Base-by-base conservation (phyloP, 352 stramenopile species). In the Phytophthora sansomeana region DNA sequence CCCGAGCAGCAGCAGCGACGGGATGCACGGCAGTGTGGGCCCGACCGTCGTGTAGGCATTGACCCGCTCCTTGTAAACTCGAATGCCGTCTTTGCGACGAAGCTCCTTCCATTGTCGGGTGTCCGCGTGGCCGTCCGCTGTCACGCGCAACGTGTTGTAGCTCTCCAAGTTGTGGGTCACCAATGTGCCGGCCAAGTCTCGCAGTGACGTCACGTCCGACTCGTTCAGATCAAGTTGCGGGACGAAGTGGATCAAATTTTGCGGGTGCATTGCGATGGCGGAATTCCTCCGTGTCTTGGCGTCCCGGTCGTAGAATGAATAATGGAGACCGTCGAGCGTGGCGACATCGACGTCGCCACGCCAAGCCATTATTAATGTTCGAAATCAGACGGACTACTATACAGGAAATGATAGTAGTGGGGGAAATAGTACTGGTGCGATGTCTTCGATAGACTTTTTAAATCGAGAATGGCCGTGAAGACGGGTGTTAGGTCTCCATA, bases 121-220 rank as follows among this genome's bases (percentile, higher is more conserved):
- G 49, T 80, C 68, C 1, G 49, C 57, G 29, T 66, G 43, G 24
- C 63, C 62, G 46, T 79, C 63, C 1, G 33, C 2, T 8, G 63
- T 51, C 16, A 69, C 24, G 1, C 19, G 19, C 30, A 77, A 21
- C 30, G 63, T 39, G 8, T 54, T 58, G 59, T 66, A 75, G 42
- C 68, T 72, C 46, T 71, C 59, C 5, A 80, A 28, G 48, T 70
- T 80, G 55, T 75, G 68, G 11, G 50, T 49, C 39, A 75, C 68
- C 4, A 80, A 54, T n/a, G 63, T 77, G 24, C 44, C 55, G 24
- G 64, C 46, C 44, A 80, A 36, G 29, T 65, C 50, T 10, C 48
- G 50, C n/a, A 80, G 57, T 19, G 72, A 69, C 29, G 24, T 29
- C 42, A 55, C 36, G 55, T 80, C 72, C 24, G 61, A 63, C 38